Evolutionary conservation across 305 asterid genomes (phyloP), one percentile per base, ranked within the genome.

Genomic region (Plantago lanceolata): DNA sequence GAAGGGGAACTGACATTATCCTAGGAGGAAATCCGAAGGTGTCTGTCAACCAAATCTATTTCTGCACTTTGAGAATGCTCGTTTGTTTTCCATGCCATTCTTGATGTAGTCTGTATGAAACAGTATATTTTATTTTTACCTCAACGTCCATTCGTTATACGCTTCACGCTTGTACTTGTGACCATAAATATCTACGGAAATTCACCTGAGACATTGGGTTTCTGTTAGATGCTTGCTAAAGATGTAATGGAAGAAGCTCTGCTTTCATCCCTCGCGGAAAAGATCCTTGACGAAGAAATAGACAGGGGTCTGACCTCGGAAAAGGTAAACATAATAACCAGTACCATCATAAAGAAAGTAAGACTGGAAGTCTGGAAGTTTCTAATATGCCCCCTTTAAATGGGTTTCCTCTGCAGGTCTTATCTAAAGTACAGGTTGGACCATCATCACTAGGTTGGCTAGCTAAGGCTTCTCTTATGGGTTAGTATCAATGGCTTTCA

Each of bases 21-120:
- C 85, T 94, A 9, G 99, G 99, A 78, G 99, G 99, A 72, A 94
- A 94, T 76, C 99, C 99, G 19, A 94, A 94, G 96, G 99, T 78
- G 71, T 69, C 76, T 71, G 1, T 15, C 45, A 9, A 40, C 57
- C 65, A 66, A 21, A 49, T 64, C 55, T 62, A 13, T 33, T 15
- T 37, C 58, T 60, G 63, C 37, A 63, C 48, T 40, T 51, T 2
- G 26, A 48, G 48, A n/a, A 9, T 37, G 0, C 17, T 52, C 48
- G 52, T 54, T 70, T 19, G 13, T 24, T 26, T 11, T 57, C 44
- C 51, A 48, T 47, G 5, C 40, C 40, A 59, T 66, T 55, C 47
- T n/a, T 44, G 26, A 44, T 20, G 57, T 31, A 59, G 61, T 52
- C 57, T 20, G 57, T 40, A 55, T 58, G 56, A 56, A 61, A 51